A percentile compares a stretch with the other conserved stretches of the same genome.
Evolutionary conservation across 2,329 filamentous ascomycete genomes (phyloP).

Genomic region (Ramularia collo-cygni): DNA sequence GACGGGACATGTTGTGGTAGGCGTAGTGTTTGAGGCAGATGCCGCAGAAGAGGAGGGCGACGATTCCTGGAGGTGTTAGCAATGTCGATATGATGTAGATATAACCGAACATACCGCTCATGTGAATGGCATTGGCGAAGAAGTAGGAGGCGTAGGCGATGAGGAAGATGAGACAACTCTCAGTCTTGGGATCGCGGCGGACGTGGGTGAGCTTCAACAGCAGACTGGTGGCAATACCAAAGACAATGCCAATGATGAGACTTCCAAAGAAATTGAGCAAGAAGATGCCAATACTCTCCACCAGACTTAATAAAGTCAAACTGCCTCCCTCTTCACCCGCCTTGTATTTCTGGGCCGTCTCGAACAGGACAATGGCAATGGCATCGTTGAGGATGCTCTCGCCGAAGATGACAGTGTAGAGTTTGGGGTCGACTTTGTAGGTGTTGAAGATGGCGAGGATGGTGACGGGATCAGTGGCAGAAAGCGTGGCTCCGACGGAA

Average conservation of each 20-base stretch:
- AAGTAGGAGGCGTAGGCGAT: slow-evolving; percentile 97
- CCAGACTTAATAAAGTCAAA: slow-evolving; percentile 71
- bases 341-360: slow-evolving; percentile 91
- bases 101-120: slow-evolving; percentile 66
- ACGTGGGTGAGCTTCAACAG: slow-evolving; percentile 93
- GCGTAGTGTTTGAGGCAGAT: slow-evolving; percentile 98
- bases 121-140: slow-evolving; percentile 89
- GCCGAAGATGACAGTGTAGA: slow-evolving; percentile 98
- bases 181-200: slow-evolving; percentile 86
- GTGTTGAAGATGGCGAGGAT: slow-evolving; percentile 98
- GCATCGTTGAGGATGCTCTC: slow-evolving; percentile 98
- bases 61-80: slow-evolving; percentile 60
- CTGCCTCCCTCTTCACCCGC: slow-evolving; percentile 62
- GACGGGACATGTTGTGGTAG: slow-evolving; percentile 99
- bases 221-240: slow-evolving; percentile 81
- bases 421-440: slow-evolving; percentile 97
- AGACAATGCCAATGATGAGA: slow-evolving; percentile 76
- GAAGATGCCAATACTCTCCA: slow-evolving; percentile 91
- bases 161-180: slow-evolving; percentile 88
- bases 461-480: slow-evolving; percentile 93
- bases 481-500: slow-evolving; percentile 90
- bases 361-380: slow-evolving; percentile 96
- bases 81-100: slow-evolving; percentile 1
- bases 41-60: slow-evolving; percentile 92
- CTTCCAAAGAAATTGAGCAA: slow-evolving; percentile 94